These are phyloP conservation scores for Aspergillus ochraceoroseus DNA, from an alignment of 2,329 filamentous ascomycete species.

Conservation along the genomic window DNA sequence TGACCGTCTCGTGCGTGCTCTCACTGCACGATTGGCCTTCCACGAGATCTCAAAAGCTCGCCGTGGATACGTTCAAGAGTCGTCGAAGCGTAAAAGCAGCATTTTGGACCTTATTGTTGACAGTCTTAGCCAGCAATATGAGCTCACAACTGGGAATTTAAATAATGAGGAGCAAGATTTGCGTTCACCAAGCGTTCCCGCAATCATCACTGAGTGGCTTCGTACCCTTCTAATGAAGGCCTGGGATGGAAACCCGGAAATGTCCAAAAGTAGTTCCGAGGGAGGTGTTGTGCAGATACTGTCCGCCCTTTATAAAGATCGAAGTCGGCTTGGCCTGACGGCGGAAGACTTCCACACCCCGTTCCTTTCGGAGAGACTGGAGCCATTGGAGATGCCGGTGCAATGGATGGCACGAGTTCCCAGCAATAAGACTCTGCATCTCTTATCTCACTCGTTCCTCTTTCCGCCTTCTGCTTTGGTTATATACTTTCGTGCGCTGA, in stretches of 20 bases:
- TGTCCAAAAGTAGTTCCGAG: constrained; percentile 65
- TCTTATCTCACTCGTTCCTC: constrained; percentile 75
- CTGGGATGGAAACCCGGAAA: constrained; percentile 71
- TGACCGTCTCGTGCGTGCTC: constrained; percentile 47
- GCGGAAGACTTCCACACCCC: constrained; percentile 69
- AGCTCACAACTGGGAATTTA: constrained; percentile 12
- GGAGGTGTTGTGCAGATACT: constrained; percentile 74
- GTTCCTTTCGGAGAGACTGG: constrained; percentile 70
- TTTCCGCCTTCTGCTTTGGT: constrained; percentile 70
- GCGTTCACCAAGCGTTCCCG: constrained; percentile 26
- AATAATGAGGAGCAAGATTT: constrained; percentile 7
- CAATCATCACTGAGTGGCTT: constrained; percentile 43
- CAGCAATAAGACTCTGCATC: constrained; percentile 62
- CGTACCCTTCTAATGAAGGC: constrained; percentile 68
- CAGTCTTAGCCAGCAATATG: constrained; percentile 32
- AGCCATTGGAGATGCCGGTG: constrained; percentile 67
- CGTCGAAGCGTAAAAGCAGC: constrained; percentile 27
- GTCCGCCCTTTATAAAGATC: constrained; percentile 66
- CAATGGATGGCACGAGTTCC: constrained; percentile 62
- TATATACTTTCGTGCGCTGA: constrained; percentile 80
- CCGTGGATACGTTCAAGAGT: constrained; percentile 27
- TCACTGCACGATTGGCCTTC: constrained; percentile 48
- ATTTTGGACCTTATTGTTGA: constrained; percentile 37
- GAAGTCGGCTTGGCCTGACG: constrained; percentile 60
- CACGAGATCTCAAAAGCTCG: constrained; percentile 45